phyloP scores from a whole-genome alignment of 2,329 filamentous ascomycete species.

The Aspergillus persii region DNA sequence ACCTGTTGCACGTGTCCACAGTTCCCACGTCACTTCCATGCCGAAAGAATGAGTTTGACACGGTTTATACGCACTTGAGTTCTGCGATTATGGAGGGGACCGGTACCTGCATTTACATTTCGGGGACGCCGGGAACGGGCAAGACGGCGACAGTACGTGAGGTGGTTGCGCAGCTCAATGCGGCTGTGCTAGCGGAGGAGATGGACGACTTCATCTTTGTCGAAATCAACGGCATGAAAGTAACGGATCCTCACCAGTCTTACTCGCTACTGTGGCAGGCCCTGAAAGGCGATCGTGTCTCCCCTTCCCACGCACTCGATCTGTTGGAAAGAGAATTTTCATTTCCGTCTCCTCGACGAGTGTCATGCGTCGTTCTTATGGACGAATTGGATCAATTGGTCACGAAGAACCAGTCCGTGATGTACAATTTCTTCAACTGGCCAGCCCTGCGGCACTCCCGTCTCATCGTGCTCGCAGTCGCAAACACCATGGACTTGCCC shows the following conservation, averaged over 20 bases:
- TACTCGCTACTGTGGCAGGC: conserved; percentile 96
- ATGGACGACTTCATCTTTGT: conserved; percentile 98
- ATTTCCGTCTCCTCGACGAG: conserved; percentile 81
- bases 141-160: conserved; percentile 98
- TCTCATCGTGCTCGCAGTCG: conserved; percentile 92
- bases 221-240: conserved; percentile 99
- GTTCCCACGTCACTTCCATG: conserved; percentile 88
- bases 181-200: conserved; percentile 83
- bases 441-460: conserved; percentile 86
- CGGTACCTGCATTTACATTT: conserved; percentile 97
- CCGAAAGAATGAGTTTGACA: conserved; percentile 84
- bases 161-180: conserved; percentile 83
- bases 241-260: conserved; percentile 94
- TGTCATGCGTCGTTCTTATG: conserved; percentile 97
- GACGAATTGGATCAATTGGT: conserved; percentile 97
- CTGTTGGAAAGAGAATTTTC: conserved; percentile 90
- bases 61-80: conserved; percentile 90
- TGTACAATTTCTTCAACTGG: conserved; percentile 99
- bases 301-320: conserved; percentile 85
- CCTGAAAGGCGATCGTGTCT: conserved; percentile 87
- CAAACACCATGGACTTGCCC: conserved; percentile 98
- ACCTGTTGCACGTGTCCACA: conserved; percentile 86
- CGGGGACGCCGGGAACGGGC: conserved; percentile 94
- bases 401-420: conserved; percentile 97
- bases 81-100: conserved; percentile 90